phyloP scores from a whole-genome alignment of 495 filamentous ascomycete species.

The Coniosporium apollinis region DNA sequence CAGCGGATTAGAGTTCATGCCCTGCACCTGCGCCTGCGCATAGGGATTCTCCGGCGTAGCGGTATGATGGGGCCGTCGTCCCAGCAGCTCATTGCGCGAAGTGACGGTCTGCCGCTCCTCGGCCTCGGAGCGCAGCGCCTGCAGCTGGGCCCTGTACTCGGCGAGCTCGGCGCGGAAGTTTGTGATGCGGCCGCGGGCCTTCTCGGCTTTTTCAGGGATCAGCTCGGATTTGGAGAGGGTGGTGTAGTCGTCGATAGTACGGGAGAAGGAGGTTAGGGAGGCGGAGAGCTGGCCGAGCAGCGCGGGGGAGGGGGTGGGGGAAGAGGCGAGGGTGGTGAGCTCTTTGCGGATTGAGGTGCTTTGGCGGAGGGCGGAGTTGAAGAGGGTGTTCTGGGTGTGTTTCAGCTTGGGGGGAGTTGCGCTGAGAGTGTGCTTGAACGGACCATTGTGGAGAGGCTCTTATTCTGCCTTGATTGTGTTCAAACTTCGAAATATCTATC shows the following conservation, averaged over 20 bases:
- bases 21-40: slow-evolving; percentile 35
- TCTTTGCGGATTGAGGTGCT: slow-evolving; percentile 73
- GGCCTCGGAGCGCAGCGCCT: slow-evolving; percentile 52
- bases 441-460: too few species aligned
- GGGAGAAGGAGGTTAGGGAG: slow-evolving; percentile 71
- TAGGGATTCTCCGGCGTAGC: slow-evolving; percentile 94
- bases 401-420: too few species aligned
- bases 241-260: slow-evolving; percentile 88
- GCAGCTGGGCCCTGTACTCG: slow-evolving; percentile 63
- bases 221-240: slow-evolving; percentile 72
- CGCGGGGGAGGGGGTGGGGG: slow-evolving; percentile 44
- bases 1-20: slow-evolving; percentile 21
- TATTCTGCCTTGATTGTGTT: too few species aligned
- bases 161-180: slow-evolving; percentile 69
- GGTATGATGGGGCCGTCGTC: slow-evolving; percentile 71
- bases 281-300: slow-evolving; percentile 69
- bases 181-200: slow-evolving; percentile 70
- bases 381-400: slow-evolving; percentile 57
- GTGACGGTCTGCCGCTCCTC: slow-evolving; percentile 59
- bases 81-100: slow-evolving; percentile 71
- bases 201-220: slow-evolving; percentile 72
- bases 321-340: slow-evolving; percentile 54
- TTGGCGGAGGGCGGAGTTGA: slow-evolving; percentile 93
- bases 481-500: too few species aligned
- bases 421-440: too few species aligned